phyloP scores from a whole-genome alignment of 768 basidiomycete genomes.

The Heimioporus sp. region DNA sequence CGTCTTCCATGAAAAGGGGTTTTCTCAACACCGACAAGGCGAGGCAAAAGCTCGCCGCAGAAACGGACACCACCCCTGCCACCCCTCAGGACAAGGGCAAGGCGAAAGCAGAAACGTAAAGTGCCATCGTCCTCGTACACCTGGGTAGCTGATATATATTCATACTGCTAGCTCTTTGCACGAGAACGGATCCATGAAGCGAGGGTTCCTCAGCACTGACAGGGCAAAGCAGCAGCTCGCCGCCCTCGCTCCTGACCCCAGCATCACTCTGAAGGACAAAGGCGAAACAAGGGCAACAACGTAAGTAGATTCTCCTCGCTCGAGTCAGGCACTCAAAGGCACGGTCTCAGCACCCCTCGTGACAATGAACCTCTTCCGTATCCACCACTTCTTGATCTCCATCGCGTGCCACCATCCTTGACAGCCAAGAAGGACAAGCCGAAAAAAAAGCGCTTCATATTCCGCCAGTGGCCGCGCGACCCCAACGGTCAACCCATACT shows the following conservation, averaged over 20 bases:
- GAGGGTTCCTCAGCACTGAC: slow-evolving; percentile 21
- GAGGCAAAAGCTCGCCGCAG: slow-evolving; percentile 21
- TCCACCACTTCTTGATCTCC: slow-evolving; percentile 5
- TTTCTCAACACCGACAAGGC: slow-evolving; percentile 22
- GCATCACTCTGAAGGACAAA: not conserved
- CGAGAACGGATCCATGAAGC: slow-evolving; percentile 16
- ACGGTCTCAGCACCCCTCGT: not conserved
- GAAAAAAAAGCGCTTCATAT: slow-evolving; percentile 13
- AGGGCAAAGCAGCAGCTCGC: slow-evolving; percentile 26
- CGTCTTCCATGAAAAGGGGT: slow-evolving; percentile 22
- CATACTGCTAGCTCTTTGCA: too few species aligned
- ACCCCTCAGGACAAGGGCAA: slow-evolving; percentile 1
- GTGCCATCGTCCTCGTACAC: too few species aligned
- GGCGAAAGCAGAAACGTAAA: slow-evolving; percentile 6
- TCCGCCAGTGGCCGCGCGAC: slow-evolving; percentile 27
- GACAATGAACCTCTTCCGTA: not conserved
- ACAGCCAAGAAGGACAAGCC: not conserved
- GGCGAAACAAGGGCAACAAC: not conserved
- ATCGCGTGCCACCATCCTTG: not conserved
- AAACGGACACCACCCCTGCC: slow-evolving; percentile 6
- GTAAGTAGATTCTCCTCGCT: not conserved
- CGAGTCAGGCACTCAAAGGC: not conserved
- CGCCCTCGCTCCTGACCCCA: slow-evolving; percentile 6
- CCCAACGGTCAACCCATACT: slow-evolving; percentile 18
- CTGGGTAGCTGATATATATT: too few species aligned